These are phyloP conservation scores for Bertia moriformis DNA, from an alignment of 2,329 filamentous ascomycete species.

Conservation along the genomic window DNA sequence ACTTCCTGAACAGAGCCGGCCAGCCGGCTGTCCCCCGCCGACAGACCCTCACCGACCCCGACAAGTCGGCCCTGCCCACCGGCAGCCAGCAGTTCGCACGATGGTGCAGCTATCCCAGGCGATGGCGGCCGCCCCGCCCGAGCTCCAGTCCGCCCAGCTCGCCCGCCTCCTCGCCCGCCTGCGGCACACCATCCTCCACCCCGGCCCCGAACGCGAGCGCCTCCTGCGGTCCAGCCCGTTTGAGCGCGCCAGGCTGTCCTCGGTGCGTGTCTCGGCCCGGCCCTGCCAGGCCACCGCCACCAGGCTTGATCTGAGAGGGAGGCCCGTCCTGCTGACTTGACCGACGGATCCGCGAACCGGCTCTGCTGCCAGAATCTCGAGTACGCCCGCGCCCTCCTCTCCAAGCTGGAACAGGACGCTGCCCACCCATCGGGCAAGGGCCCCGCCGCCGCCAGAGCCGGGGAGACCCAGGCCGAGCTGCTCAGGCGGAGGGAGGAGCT, in stretches of 20 bases:
- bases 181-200: not conserved
- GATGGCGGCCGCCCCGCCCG: too few species aligned
- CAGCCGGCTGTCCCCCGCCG: too few species aligned
- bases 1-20: too few species aligned
- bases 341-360: not conserved
- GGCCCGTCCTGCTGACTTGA: too few species aligned
- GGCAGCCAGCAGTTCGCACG: too few species aligned
- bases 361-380: constrained; percentile 44
- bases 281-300: not conserved
- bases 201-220: not conserved
- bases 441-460: constrained; percentile 40
- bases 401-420: constrained; percentile 57
- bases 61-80: too few species aligned
- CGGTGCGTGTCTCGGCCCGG: too few species aligned
- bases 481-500: constrained; percentile 50
- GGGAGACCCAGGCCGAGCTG: constrained; percentile 48
- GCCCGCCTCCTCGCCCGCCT: not conserved
- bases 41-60: too few species aligned
- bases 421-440: too few species aligned
- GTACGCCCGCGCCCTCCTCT: constrained; percentile 53
- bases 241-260: not conserved
- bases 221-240: not conserved
- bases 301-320: too few species aligned
- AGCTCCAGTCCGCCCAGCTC: too few species aligned
- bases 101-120: too few species aligned